Evolutionary conservation across 2,329 filamentous ascomycete genomes (phyloP).

Genomic region (Ilyonectria sp.): DNA sequence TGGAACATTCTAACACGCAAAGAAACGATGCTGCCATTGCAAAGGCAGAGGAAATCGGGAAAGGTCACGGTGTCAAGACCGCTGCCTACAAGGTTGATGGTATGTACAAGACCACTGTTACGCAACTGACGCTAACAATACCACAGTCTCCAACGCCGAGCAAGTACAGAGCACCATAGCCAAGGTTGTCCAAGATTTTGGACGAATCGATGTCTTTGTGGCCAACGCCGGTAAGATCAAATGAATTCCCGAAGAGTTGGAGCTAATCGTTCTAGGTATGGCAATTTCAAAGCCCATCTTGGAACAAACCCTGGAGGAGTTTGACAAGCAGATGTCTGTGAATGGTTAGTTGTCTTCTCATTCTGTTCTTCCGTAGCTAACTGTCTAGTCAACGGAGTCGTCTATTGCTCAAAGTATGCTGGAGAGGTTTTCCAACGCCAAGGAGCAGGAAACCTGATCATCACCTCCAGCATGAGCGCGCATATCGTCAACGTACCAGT

Average conservation of each 20-base stretch:
- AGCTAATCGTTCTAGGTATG: conserved; percentile 58
- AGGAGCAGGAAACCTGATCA: conserved; percentile 62
- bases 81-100: conserved; percentile 61
- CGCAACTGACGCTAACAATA: not conserved
- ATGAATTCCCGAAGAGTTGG: conserved; percentile 49
- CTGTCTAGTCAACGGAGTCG: conserved; percentile 57
- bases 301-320: conserved; percentile 67
- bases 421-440: conserved; percentile 59
- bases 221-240: conserved; percentile 49
- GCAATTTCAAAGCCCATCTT: conserved; percentile 69
- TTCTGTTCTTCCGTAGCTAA: not conserved
- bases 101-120: conserved; percentile 22
- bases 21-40: conserved; percentile 54
- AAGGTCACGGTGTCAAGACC: conserved; percentile 54
- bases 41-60: conserved; percentile 53
- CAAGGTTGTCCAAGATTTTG: conserved; percentile 43
- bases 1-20: not conserved
- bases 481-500: conserved; percentile 64
- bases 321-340: conserved; percentile 65
- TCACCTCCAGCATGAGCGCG: conserved; percentile 62
- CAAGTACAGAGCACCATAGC: conserved; percentile 38
- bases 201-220: conserved; percentile 46
- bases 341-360: conserved; percentile 58
- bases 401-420: conserved; percentile 58
- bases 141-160: conserved; percentile 59